Conservation (phyloP, 108 stramenopile genomes). For the Halocafeteria seosinensis region DNA sequence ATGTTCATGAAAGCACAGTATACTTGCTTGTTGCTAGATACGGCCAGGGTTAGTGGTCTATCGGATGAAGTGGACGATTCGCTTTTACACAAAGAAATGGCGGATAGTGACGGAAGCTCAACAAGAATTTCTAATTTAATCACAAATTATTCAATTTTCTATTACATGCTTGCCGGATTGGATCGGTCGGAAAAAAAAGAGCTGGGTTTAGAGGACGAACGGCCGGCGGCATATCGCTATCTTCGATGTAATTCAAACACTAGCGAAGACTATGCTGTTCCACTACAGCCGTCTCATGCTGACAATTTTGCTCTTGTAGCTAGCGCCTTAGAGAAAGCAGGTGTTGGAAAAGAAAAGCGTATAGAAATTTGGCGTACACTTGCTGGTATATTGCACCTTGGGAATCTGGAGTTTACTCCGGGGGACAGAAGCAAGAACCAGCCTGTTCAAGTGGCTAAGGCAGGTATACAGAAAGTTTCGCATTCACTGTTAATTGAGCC, state of each 20-base stretch:
- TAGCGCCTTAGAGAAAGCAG: neutral
- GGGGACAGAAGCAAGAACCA: neutral
- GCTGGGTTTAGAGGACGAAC: neutral
- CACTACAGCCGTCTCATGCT: neutral
- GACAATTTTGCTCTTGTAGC: neutral
- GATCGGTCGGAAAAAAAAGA: neutral
- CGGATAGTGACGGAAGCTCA: too few relatives aligned
- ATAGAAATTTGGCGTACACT: neutral
- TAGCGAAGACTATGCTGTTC: too few relatives aligned
- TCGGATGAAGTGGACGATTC: too few relatives aligned
- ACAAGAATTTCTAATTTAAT: too few relatives aligned
- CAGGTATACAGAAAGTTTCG: neutral
- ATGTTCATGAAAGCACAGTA: neutral
- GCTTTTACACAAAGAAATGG: too few relatives aligned
- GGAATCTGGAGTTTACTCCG: neutral
- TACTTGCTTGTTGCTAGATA: neutral
- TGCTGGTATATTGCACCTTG: neutral
- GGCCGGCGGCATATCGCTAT: neutral
- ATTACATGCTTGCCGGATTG: neutral
- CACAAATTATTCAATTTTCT: neutral
- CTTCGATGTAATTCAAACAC: too few relatives aligned
- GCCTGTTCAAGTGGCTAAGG: neutral
- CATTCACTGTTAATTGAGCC: neutral
- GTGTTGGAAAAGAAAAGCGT: neutral
- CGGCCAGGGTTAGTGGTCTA: neutral